Evolutionary conservation across 805 yeast genomes (phyloP).

Genomic region (Spathaspora sp.): DNA sequence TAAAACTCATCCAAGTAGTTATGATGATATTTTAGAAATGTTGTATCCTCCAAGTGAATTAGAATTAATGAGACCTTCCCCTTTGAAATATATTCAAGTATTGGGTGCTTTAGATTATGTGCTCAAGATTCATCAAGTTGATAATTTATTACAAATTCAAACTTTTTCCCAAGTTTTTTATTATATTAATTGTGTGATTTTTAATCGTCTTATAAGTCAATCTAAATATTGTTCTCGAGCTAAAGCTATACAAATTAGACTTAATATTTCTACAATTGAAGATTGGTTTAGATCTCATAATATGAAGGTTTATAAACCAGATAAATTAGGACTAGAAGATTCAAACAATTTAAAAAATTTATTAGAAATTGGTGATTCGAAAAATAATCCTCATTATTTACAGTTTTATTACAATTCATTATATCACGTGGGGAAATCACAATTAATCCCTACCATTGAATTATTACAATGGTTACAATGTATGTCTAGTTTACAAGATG

Average conservation of each 20-base stretch:
- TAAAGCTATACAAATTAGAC: slow-evolving; percentile 83
- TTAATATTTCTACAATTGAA: slow-evolving; percentile 81
- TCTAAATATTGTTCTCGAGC: slow-evolving; percentile 74
- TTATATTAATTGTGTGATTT: slow-evolving; percentile 69
- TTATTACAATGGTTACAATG: slow-evolving; percentile 89
- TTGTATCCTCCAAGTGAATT: slow-evolving; percentile 81
- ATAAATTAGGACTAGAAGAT: slow-evolving; percentile 12
- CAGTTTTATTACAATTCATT: slow-evolving; percentile 63
- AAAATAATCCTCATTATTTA: slow-evolving; percentile 44
- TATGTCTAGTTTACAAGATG: slow-evolving; percentile 65
- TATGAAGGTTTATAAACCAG: slow-evolving; percentile 35
- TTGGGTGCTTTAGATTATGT: slow-evolving; percentile 87
- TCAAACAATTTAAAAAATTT: slow-evolving; percentile 18
- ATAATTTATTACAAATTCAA: slow-evolving; percentile 73
- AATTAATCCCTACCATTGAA: slow-evolving; percentile 71
- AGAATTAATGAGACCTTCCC: slow-evolving; percentile 84
- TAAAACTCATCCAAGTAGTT: slow-evolving; percentile 44
- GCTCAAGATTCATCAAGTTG: slow-evolving; percentile 75
- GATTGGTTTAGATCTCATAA: slow-evolving; percentile 87
- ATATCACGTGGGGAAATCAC: slow-evolving; percentile 59
- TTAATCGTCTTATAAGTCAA: slow-evolving; percentile 67
- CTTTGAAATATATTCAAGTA: slow-evolving; percentile 78
- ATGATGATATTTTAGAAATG: slow-evolving; percentile 72
- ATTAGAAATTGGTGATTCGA: slow-evolving; percentile 21
- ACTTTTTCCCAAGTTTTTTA: slow-evolving; percentile 73